Percentiles rank a stretch among this genome's conserved stretches.
These are phyloP conservation scores for Kluyveromyces wickerhamii DNA, from an alignment of 805 yeast species.

Conservation along the genomic window DNA sequence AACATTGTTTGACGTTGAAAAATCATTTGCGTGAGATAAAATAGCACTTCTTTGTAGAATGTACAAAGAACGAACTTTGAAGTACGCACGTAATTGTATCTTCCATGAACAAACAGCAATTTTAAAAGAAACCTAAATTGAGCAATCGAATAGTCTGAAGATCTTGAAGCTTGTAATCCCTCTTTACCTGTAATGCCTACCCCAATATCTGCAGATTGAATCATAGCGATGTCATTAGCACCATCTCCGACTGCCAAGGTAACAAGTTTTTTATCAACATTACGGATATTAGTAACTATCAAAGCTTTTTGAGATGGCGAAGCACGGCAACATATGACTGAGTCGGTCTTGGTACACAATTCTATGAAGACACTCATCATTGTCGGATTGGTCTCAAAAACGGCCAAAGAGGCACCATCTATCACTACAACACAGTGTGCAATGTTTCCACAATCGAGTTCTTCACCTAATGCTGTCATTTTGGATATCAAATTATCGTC, in stretches of 20 bases:
- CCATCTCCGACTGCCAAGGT: conserved; percentile 98
- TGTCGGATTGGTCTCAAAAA: conserved; percentile 65
- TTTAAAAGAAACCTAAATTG: conserved; percentile 83
- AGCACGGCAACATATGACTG: conserved; percentile 93
- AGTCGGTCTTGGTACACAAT: conserved; percentile 77
- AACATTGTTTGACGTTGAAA: conserved; percentile 82
- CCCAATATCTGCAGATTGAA: conserved; percentile 96
- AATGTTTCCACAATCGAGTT: conserved; percentile 60
- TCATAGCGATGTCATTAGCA: conserved; percentile 99
- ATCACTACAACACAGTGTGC: conserved; percentile 94
- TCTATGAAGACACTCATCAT: conserved; percentile 72
- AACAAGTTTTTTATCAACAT: conserved; percentile 58
- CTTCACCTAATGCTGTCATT: conserved; percentile 69
- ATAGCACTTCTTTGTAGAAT: conserved; percentile 86
- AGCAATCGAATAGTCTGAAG: conserved; percentile 91
- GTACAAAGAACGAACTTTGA: conserved; percentile 88
- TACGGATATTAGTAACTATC: conserved; percentile 76
- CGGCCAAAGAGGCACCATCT: conserved; percentile 81
- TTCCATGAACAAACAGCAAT: conserved; percentile 84
- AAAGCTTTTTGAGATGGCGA: conserved; percentile 94
- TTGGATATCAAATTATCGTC: conserved; percentile 57
- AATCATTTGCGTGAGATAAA: conserved; percentile 80
- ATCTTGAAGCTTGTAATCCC: conserved; percentile 93
- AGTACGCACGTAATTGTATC: conserved; percentile 89
- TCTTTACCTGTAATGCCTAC: conserved; percentile 96